phyloP scores from a whole-genome alignment of 495 filamentous ascomycete genomes.

The Penicillium angulare region DNA sequence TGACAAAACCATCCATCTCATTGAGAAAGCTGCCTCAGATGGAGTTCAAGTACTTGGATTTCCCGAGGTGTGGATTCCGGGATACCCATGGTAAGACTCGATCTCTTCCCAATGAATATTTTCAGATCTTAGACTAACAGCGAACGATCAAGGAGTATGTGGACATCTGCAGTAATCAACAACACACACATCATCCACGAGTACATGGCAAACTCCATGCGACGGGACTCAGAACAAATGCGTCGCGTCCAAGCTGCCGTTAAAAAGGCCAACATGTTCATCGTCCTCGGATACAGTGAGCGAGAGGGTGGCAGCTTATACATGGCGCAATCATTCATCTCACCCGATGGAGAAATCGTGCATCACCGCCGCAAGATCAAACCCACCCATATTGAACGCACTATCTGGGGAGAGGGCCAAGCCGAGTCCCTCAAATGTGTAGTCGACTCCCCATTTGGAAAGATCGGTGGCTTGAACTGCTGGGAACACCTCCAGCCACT shows the following conservation, averaged over 20 bases:
- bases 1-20: constrained; percentile 27
- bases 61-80: constrained; percentile 40
- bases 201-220: constrained; percentile 54
- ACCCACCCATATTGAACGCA: constrained; percentile 62
- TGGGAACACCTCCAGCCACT: constrained; percentile 63
- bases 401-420: constrained; percentile 55
- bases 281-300: constrained; percentile 56
- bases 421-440: constrained; percentile 44
- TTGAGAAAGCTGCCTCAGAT: constrained; percentile 27
- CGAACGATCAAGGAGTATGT: background rate
- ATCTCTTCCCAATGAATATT: background rate
- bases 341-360: constrained; percentile 40
- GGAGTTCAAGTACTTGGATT: constrained; percentile 39
- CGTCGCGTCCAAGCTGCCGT: constrained; percentile 38
- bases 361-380: constrained; percentile 57
- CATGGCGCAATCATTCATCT: constrained; percentile 56
- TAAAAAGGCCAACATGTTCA: constrained; percentile 39
- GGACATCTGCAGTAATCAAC: constrained; percentile 2
- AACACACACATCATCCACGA: constrained; percentile 33
- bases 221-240: constrained; percentile 48
- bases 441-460: constrained; percentile 37
- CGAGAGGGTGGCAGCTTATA: constrained; percentile 47
- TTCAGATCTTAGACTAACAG: too few species aligned
- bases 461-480: constrained; percentile 50
- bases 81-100: constrained; percentile 48